Conservation (phyloP, 2,329 filamentous ascomycete species). For the Lasiodiplodia gonubiensis region DNA sequence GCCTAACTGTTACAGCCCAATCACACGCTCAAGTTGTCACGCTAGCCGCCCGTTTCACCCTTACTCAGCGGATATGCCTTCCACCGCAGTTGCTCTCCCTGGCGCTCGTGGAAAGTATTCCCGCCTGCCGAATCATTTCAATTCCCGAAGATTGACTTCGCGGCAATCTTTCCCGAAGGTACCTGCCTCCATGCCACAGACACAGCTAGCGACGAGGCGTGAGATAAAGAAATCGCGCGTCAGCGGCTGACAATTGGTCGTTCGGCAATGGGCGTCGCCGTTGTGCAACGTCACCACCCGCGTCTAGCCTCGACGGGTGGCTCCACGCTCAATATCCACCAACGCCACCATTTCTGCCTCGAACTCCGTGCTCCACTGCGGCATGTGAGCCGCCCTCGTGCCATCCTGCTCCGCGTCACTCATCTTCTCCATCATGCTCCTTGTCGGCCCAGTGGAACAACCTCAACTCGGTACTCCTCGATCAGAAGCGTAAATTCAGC, state of each 20-base stretch:
- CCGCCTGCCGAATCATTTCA: background rate
- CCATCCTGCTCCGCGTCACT: too few species aligned
- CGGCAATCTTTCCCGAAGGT: background rate
- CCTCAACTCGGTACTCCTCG: too few species aligned
- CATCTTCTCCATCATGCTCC: too few species aligned
- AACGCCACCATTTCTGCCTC: background rate
- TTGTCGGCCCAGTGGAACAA: too few species aligned
- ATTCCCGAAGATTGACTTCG: background rate
- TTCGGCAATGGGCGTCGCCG: background rate
- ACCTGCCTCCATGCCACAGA: too few species aligned
- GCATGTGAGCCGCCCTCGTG: too few species aligned
- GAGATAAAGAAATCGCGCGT: background rate
- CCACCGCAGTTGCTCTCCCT: background rate
- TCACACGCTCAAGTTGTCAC: background rate
- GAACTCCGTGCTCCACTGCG: too few species aligned
- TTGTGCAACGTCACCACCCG: background rate
- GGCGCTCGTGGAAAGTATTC: background rate
- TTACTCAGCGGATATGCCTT: background rate
- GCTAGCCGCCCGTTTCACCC: background rate
- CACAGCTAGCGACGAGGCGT: too few species aligned
- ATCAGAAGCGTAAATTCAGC: too few species aligned
- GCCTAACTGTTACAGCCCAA: background rate
- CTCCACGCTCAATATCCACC: background rate
- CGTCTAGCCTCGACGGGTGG: background rate
- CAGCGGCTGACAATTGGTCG: background rate